Evolutionary conservation across 2,329 filamentous ascomycete species (phyloP).

Genomic region (Sphaerulina populicola): DNA sequence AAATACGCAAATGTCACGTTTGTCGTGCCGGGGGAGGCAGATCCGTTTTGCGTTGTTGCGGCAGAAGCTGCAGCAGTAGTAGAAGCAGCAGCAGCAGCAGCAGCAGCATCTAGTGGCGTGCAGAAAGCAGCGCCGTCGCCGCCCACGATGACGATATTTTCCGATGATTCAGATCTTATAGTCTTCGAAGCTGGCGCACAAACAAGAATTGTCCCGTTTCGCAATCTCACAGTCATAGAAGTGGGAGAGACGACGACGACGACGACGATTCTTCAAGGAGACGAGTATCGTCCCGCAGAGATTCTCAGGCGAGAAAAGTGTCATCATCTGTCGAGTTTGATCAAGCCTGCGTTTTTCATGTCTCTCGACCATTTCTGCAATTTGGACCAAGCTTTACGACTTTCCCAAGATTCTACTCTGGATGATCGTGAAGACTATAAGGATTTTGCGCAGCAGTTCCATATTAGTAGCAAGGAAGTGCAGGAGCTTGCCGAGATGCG

Average conservation of each 20-base stretch:
- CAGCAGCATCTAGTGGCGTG: too few species aligned
- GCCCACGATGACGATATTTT: conserved; percentile 57
- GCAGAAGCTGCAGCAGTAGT: too few species aligned
- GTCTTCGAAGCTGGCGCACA: conserved; percentile 58
- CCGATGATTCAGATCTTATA: conserved; percentile 80
- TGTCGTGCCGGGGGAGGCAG: conserved; percentile 76
- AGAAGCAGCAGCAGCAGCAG: too few species aligned
- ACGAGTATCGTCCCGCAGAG: conserved; percentile 36
- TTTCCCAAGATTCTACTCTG: conserved; percentile 1
- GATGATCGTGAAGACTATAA: conserved; percentile 7
- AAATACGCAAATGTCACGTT: conserved; percentile 38
- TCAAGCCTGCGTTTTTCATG: conserved; percentile 38
- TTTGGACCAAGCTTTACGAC: conserved; percentile 21
- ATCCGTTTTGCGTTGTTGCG: conserved; percentile 65
- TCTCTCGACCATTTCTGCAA: conserved; percentile 28
- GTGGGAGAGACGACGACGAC: conserved; percentile 10
- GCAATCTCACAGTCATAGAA: conserved; percentile 46
- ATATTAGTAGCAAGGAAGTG: conserved; percentile 5
- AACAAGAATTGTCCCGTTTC: conserved; percentile 60
- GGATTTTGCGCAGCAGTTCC: conserved; percentile 12
- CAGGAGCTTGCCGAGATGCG: conserved; percentile 5
- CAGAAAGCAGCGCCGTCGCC: neutral
- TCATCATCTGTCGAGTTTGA: conserved; percentile 23
- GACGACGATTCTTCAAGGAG: conserved; percentile 30
- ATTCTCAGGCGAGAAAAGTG: conserved; percentile 38